Evolutionary conservation across 2,329 filamentous ascomycete species (phyloP).

Genomic region (Bipolaris victoriae): DNA sequence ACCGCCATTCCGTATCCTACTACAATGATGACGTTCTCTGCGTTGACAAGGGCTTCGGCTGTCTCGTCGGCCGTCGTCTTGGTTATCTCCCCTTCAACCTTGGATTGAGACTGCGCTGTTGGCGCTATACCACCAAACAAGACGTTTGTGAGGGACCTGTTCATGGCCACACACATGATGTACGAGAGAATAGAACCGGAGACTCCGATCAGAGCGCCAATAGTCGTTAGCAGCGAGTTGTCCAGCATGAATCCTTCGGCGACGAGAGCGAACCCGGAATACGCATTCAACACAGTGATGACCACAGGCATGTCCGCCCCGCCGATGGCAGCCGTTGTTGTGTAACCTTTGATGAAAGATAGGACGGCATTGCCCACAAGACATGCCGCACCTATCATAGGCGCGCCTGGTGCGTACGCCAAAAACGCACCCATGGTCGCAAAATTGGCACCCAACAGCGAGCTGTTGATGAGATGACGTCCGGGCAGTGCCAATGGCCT

Average conservation of each 20-base stretch:
- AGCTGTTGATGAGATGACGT: slow-evolving; percentile 75
- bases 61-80: slow-evolving; percentile 82
- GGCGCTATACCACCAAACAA: slow-evolving; percentile 81
- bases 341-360: slow-evolving; percentile 85
- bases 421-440: slow-evolving; percentile 86
- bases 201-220: slow-evolving; percentile 86
- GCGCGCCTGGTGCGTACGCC: slow-evolving; percentile 79
- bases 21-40: slow-evolving; percentile 86
- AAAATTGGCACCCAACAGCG: slow-evolving; percentile 75
- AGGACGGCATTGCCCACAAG: slow-evolving; percentile 76
- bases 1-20: slow-evolving; percentile 96
- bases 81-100: slow-evolving; percentile 80
- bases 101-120: slow-evolving; percentile 67
- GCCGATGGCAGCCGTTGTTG: slow-evolving; percentile 85
- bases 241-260: slow-evolving; percentile 92
- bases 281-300: slow-evolving; percentile 88
- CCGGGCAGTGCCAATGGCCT: slow-evolving; percentile 75
- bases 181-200: slow-evolving; percentile 83
- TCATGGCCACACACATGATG: slow-evolving; percentile 81
- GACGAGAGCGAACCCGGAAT: slow-evolving; percentile 87
- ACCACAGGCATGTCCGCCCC: slow-evolving; percentile 95
- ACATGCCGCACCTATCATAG: slow-evolving; percentile 77
- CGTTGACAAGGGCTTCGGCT: slow-evolving; percentile 74
- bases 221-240: slow-evolving; percentile 81
- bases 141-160: slow-evolving; percentile 85